Evolutionary conservation across 2,329 filamentous ascomycete species (phyloP), one percentile per base, ranked within the genome.

Genomic region (Stachybotrys elegans): DNA sequence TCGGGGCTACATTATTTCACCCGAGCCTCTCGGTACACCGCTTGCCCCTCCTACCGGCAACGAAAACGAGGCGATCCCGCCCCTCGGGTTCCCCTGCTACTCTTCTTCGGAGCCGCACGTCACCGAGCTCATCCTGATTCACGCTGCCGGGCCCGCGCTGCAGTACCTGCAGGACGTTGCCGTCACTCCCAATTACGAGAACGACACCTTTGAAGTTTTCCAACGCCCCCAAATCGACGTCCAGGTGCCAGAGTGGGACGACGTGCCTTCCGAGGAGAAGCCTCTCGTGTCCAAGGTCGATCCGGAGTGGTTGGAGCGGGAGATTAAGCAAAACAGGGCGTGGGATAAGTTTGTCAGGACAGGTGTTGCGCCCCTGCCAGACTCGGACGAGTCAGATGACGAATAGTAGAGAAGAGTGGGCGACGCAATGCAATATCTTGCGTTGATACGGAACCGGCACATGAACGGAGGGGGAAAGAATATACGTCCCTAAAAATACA

Each of bases 11-110:
- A 55, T 79, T 8, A 53, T 73, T n/a, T 81, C 76, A 13, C 43
- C 63, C 0, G 66, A 77, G 4, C 72, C 76, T 0, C 52, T 76
- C 0, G 76, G 77, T 32, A 71, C 66, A 2, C 73, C 75, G 2
- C 61, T 88, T 6, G 67, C 75, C 0, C 75, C 76, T 1, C 68
- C 76, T 2, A 57, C 69, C 2, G 74, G 76, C 9, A 78, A 77
- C 51, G 57, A 63, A 0, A 51, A 60, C 13, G 63, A 66, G 3
- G 52, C 57, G 29, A 67, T 72, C 56, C 68, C 69, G 0, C 51
- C 61, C 11, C 68, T 76, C 35, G 84, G 84, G 5, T 85, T 79
- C 50, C 84, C 85, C 5, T 75, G 81, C 48, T 85, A 84, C 62
- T 83, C 84, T n/a, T 77, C 83, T 2, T 84, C 84, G 4, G 79